These are phyloP conservation scores for Quercus berberidifolia DNA, from an alignment of 306 rosid species.

Conservation along the genomic window DNA sequence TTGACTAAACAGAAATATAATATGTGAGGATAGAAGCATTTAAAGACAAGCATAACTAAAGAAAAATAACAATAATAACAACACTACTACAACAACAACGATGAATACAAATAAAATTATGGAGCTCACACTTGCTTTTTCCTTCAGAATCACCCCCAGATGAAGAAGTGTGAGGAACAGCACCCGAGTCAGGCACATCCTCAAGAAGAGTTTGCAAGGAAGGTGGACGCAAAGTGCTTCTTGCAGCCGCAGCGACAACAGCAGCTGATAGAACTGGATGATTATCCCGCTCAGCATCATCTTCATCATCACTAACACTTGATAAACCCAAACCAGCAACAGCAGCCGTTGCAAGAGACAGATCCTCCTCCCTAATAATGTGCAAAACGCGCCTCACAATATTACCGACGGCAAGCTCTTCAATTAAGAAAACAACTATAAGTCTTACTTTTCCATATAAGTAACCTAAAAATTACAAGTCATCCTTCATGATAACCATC, in stretches of 20 bases:
- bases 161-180: conserved; percentile 62
- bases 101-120: not conserved
- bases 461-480: not conserved
- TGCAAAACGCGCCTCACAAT: conserved; percentile 95
- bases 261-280: conserved; percentile 78
- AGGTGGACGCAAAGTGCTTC: conserved; percentile 94
- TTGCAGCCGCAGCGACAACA: conserved; percentile 91
- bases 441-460: conserved; percentile 1
- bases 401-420: conserved; percentile 98
- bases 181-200: conserved; percentile 59
- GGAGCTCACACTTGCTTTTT: conserved; percentile 78
- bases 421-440: conserved; percentile 16
- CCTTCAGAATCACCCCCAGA: conserved; percentile 98
- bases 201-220: conserved; percentile 97
- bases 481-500: not conserved
- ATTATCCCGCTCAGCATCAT: conserved; percentile 62
- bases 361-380: conserved; percentile 93
- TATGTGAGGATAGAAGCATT: not conserved
- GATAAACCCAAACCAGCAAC: conserved; percentile 74
- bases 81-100: not conserved
- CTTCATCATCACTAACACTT: conserved; percentile 84
- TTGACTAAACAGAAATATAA: not conserved
- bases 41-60: not conserved
- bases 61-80: not conserved
- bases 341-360: conserved; percentile 82